Conservation (phyloP, 495 filamentous ascomycete species). For the Neurospora intermedia region DNA sequence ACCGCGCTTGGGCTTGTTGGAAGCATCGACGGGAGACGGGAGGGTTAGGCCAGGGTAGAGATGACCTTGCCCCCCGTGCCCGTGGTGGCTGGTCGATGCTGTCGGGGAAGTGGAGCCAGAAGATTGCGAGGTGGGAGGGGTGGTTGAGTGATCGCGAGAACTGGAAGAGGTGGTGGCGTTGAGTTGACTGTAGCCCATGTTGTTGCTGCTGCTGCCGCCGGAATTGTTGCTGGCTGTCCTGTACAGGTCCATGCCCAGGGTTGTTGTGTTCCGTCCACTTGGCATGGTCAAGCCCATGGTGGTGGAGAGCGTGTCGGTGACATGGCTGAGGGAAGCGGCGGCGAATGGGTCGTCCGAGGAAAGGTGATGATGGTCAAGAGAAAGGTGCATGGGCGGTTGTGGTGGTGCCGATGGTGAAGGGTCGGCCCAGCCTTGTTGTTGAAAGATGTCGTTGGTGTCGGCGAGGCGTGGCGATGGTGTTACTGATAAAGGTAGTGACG, state of each 20-base stretch:
- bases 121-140: too few relatives aligned
- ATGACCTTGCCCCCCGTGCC: background rate
- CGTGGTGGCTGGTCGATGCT: background rate
- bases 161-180: background rate
- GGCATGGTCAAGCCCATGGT: background rate
- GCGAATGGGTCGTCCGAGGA: background rate
- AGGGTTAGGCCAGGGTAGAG: background rate
- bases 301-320: background rate
- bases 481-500: background rate
- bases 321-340: background rate
- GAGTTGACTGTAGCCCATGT: background rate
- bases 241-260: background rate
- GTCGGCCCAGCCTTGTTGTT: background rate
- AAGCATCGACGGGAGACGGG: background rate
- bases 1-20: slow-evolving; percentile 5
- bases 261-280: background rate
- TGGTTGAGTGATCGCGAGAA: background rate
- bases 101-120: too few relatives aligned
- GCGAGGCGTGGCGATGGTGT: background rate
- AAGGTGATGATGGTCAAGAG: background rate
- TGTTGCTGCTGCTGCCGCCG: background rate
- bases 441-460: background rate
- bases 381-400: background rate
- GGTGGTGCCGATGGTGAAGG: background rate
- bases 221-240: background rate